Evolutionary conservation across 257 asterid genomes (phyloP).

Genomic region (Salvia rosmarinus): DNA sequence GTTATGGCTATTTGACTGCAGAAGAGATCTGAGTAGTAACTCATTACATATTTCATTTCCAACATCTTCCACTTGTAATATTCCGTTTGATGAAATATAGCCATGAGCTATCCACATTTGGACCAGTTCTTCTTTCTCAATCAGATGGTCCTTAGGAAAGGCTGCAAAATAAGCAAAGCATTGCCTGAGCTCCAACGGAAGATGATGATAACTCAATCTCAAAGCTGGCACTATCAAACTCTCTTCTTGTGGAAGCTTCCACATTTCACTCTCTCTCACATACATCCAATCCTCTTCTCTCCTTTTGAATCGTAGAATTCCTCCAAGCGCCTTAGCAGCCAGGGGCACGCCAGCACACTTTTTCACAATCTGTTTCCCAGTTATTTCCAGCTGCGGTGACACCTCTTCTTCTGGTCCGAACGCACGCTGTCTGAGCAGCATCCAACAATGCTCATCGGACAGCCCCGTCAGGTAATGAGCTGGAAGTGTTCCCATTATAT

Average conservation of each 20-base stretch:
- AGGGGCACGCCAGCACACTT: no score
- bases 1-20: neutral
- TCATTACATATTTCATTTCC: conserved; percentile 7
- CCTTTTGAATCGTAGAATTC: conserved; percentile 35
- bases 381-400: conserved; percentile 42
- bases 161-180: conserved; percentile 46
- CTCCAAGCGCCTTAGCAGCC: no score
- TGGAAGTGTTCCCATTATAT: conserved; percentile 33
- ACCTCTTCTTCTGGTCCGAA: conserved; percentile 17
- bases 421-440: conserved; percentile 32
- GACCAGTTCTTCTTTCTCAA: conserved; percentile 29
- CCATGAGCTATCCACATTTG: conserved; percentile 40
- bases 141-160: conserved; percentile 30
- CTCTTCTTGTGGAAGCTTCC: neutral
- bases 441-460: conserved; percentile 33
- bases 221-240: no score
- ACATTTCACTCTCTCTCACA: neutral
- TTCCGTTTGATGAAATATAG: neutral
- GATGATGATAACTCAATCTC: conserved; percentile 44
- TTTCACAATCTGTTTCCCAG: no score
- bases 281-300: conserved; percentile 35
- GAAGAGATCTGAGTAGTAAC: no score
- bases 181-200: conserved; percentile 35
- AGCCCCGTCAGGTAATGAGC: conserved; percentile 12
- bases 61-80: neutral